phyloP scores from a whole-genome alignment of 2,329 filamentous ascomycete genomes.

The Daldinia sp. region DNA sequence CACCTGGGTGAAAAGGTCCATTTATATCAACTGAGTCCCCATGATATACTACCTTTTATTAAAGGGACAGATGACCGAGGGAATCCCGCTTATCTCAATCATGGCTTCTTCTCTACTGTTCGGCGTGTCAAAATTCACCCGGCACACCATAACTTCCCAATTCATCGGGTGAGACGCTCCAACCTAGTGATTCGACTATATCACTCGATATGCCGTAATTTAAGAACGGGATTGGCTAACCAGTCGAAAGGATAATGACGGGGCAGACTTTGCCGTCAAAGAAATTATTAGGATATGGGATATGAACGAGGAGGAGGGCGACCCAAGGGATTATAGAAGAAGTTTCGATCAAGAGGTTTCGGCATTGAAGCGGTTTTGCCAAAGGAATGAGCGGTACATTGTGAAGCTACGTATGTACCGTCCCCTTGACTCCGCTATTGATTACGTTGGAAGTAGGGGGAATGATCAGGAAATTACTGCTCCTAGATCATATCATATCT shows the following conservation, averaged over 20 bases:
- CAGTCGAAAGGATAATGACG: background rate
- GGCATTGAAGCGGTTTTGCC: constrained; percentile 4
- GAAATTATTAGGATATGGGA: constrained; percentile 1
- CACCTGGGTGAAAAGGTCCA: background rate
- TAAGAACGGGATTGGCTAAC: background rate
- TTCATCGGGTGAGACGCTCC: background rate
- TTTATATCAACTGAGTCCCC: background rate
- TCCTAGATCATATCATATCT: no score
- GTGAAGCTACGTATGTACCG: constrained; percentile 1
- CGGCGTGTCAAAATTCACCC: constrained; percentile 3
- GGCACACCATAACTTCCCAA: background rate
- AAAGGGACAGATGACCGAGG: constrained; percentile 3
- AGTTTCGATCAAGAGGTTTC: constrained; percentile 1
- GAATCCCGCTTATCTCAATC: constrained; percentile 1
- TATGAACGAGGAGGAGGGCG: background rate
- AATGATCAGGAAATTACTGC: no score
- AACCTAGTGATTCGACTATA: background rate
- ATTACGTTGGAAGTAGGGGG: no score
- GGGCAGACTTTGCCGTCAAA: background rate
- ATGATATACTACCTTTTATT: background rate
- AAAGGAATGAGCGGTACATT: constrained; percentile 4
- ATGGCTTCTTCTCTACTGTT: constrained; percentile 4
- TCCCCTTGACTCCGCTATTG: no score
- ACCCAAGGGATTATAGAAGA: background rate
- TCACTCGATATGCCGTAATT: background rate